Base-by-base conservation (phyloP, 768 basidiomycete genomes). In the Lactarius tabidus region DNA sequence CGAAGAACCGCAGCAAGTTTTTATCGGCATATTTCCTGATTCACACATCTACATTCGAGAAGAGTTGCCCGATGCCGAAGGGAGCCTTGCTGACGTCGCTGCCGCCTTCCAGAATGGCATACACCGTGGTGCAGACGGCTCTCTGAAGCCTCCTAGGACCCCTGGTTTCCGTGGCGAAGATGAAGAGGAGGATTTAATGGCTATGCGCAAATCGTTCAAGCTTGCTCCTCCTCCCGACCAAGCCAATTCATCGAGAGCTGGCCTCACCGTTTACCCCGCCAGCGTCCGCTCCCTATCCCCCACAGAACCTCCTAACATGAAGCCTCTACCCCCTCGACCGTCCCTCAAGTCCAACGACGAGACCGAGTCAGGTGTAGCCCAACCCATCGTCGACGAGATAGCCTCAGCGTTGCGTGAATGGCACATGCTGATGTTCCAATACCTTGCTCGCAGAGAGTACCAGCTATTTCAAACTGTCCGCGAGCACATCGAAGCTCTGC, bases 331-430 rank as follows among this genome's bases (percentile, higher is more conserved):
- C 10, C 95, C 93, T 3, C 85, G 97, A 52, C 96, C 96, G 7
- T 92, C 90, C n/a, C 83, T 98, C 56, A 95, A 95, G 68, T 92
- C 93, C 12, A 93, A 93, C 41, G 96, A 97, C 73, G 95, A 98
- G 70, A 98, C 96, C 2, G 82, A 84, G 4, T 88, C 89, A 0
- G 96, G 96, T 12, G 80, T 82, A 26, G 78, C 75, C 2, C 95
- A 97, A 72, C 96, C 96, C 12, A 89, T 98, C 72, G 86, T 98
- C 58, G 96, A 98, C 76, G 96, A 98, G 79, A 96, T 98, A 69
- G 93, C 96, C 0, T 96, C 93, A 9, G 95, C 96, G 0, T 78
- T 98, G 52, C 87, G 96, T 43, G 96, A 98, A 84, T 98, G 95
- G 95, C 90, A 96, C 72, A 84, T 85, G 39, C 79, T 94, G 59